Conservation (phyloP, 2,329 filamentous ascomycete species). For the Fusarium anthophilum region DNA sequence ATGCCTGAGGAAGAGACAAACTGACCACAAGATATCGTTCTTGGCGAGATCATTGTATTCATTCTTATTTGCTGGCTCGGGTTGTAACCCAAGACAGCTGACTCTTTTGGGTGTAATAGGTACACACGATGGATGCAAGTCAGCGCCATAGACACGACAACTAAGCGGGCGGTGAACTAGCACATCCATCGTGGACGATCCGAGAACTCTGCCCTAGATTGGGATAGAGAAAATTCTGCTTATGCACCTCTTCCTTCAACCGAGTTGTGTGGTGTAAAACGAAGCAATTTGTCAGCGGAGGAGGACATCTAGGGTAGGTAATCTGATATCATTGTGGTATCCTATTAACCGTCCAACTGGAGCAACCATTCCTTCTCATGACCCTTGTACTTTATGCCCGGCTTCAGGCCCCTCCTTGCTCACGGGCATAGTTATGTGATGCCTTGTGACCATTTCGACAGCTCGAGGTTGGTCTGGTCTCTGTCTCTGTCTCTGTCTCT, state of each 20-base stretch:
- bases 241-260: background rate
- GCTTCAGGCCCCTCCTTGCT: background rate
- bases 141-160: background rate
- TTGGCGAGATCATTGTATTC: background rate
- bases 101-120: background rate
- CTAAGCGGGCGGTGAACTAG: background rate
- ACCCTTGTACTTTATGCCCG: conserved; percentile 15
- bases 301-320: background rate
- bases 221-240: background rate
- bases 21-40: background rate
- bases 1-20: background rate
- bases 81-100: background rate
- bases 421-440: background rate
- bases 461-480: background rate
- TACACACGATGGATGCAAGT: background rate
- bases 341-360: background rate
- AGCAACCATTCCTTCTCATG: background rate
- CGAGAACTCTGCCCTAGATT: background rate
- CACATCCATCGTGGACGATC: background rate
- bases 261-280: background rate
- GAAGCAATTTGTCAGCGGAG: background rate
- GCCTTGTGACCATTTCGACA: conserved; percentile 18
- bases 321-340: background rate
- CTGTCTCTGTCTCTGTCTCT: background rate
- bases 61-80: background rate